Evolutionary conservation across 2,329 filamentous ascomycete genomes (phyloP).

Genomic region (Hortaea werneckii): DNA sequence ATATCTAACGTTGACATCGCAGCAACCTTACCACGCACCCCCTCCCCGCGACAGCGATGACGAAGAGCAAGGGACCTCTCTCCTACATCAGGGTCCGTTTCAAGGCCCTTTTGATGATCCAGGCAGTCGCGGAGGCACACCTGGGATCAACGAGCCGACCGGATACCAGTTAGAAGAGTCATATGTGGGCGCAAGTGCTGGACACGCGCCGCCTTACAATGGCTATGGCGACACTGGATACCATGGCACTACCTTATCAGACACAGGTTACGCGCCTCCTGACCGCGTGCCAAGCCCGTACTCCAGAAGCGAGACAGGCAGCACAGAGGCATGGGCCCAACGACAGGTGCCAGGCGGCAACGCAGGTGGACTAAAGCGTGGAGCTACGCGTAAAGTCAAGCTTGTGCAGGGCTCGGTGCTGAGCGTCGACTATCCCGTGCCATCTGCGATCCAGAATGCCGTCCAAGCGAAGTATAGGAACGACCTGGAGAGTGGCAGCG

Average conservation of each 20-base stretch:
- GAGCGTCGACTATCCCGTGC: slow-evolving; percentile 94
- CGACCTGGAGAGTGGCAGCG: slow-evolving; percentile 76
- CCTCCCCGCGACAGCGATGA: slow-evolving; percentile 28
- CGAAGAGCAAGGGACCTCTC: slow-evolving; percentile 39
- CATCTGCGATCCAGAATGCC: slow-evolving; percentile 93
- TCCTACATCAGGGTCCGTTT: slow-evolving; percentile 38
- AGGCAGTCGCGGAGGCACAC: slow-evolving; percentile 25
- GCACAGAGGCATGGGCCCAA: slow-evolving; percentile 65
- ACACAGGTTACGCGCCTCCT: slow-evolving; percentile 49
- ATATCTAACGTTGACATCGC: not conserved
- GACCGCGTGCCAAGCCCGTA: slow-evolving; percentile 51
- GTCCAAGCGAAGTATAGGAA: slow-evolving; percentile 88
- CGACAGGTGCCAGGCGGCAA: slow-evolving; percentile 46
- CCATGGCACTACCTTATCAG: slow-evolving; percentile 32
- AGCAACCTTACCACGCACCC: slow-evolving; percentile 14
- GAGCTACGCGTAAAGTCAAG: slow-evolving; percentile 94
- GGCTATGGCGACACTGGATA: slow-evolving; percentile 33
- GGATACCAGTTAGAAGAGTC: slow-evolving; percentile 42
- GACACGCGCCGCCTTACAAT: slow-evolving; percentile 24
- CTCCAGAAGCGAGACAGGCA: slow-evolving; percentile 55
- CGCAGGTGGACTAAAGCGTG: slow-evolving; percentile 73
- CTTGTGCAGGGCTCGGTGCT: slow-evolving; percentile 93
- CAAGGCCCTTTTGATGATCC: slow-evolving; percentile 40
- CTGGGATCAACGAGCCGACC: slow-evolving; percentile 29
- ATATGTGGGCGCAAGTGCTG: slow-evolving; percentile 29